Evolutionary conservation across 441 rosid genomes (phyloP).

Genomic region (Populus hybrid): DNA sequence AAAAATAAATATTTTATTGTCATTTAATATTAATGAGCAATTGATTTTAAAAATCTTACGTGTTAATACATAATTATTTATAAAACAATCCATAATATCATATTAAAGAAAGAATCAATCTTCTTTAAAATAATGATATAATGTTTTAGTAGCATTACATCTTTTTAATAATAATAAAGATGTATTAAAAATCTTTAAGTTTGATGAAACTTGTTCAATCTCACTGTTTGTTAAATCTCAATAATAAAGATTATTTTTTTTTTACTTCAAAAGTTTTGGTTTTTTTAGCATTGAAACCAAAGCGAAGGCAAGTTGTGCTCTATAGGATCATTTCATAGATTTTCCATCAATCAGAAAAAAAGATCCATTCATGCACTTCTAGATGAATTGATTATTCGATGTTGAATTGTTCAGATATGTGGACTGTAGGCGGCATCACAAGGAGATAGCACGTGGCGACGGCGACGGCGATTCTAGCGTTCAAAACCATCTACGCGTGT

Average conservation of each 20-base stretch:
- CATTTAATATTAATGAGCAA: too few relatives aligned
- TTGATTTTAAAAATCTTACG: too few relatives aligned
- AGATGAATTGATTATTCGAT: background rate
- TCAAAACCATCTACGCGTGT: conserved; percentile 38
- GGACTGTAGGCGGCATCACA: conserved; percentile 58
- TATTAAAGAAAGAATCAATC: too few relatives aligned
- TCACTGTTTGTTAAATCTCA: background rate
- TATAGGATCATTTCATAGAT: background rate
- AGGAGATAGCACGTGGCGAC: conserved; percentile 54
- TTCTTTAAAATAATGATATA: too few relatives aligned
- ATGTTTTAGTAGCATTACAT: too few relatives aligned
- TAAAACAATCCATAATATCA: too few relatives aligned
- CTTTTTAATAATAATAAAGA: too few relatives aligned
- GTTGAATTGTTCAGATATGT: conserved; percentile 34
- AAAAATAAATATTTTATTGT: too few relatives aligned
- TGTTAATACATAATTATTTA: too few relatives aligned
- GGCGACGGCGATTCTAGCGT: conserved; percentile 31
- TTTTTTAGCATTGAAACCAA: conserved; percentile 30
- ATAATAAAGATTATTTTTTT: too few relatives aligned
- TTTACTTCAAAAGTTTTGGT: too few relatives aligned
- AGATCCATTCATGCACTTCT: background rate
- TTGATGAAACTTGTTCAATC: background rate
- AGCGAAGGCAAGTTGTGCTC: conserved; percentile 38
- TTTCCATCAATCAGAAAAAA: background rate
- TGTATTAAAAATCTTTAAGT: background rate